Evolutionary conservation across 1,284 basidiomycete genomes (phyloP), one percentile per base, ranked within the genome.

Genomic region (Ganoderma lingzhi): DNA sequence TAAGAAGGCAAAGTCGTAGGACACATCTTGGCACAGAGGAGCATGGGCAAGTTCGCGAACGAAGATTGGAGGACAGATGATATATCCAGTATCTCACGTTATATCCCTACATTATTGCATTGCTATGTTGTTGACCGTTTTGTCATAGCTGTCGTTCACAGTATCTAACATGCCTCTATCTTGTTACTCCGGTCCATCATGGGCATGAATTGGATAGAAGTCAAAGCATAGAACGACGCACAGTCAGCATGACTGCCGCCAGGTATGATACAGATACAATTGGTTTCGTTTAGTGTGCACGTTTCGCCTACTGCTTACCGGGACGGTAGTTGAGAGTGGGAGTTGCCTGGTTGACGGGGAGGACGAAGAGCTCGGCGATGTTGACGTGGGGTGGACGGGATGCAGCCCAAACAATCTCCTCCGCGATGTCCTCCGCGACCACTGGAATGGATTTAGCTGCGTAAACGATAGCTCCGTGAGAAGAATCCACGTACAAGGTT

Each of bases 371-470:
- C 78, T 95, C 92, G 2, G 94, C 95, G 61, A 96, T 85, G 78
- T 96, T 95, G 63, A 96, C 93, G 77, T 96, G 95, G 37, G 93
- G 85, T 28, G 95, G 95, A 41, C 96, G 91, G 15, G 92, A 87
- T 23, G 97, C 96, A 23, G 92, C 91, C 96, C 96, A 99, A 14
- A 98, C 96, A 76, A 99, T 97, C 81, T 99, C 96, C 81, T 99
- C 97, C 1, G 97, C 97, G 65, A 97, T 93, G 78, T 97, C 96
- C 69, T 91, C 85, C 10, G 92, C 92, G 2, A 88, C 87, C 78
- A 96, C 93, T 90, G 60, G n/a, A 28, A 12, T 28, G 19, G 59
- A 58, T 23, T 23, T 19, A 32, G 37, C 42, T 35, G n/a, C 10
- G 39, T 62, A 39, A 30, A 5, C 23, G 28, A 28, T 10, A 14